Base-by-base conservation (phyloP, 192 early-diverging fungal species). In the Pilaira anomala region DNA sequence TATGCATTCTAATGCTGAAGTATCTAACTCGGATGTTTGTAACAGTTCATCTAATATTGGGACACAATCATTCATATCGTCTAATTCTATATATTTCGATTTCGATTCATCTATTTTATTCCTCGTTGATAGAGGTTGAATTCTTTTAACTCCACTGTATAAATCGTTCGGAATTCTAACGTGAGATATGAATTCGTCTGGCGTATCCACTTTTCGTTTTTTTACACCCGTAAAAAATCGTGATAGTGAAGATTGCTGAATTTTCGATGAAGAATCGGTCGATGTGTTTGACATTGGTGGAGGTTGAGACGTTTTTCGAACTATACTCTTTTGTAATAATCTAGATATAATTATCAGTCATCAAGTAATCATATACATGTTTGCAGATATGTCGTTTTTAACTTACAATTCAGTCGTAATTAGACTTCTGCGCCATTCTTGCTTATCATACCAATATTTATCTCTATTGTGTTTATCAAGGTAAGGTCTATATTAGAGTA, bases 1-100 rank as follows among this genome's bases (percentile, higher is more conserved):
- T 13, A 85, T 69, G 0, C 83, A 80, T 36, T 85, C 78, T 42
- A 85, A 63, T n/a, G 69, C 58, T 4, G 66, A 66, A 22, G 3
- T 6, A 12, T 46, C n/a, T 13, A 9, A 3, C 44, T 36, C 7
- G 11, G 1, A 33, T 9, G 12, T 12, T 28, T 33, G 14, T 6
- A 67, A 30, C n/a, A 59, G 30, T 2, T 64, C 33, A 12, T 66
- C 60, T 1, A 76, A 25, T 11, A 55, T 42, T 3, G 59, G 18
- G 8, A 58, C 3, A 26, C 63, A 69, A 0, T 68, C 72, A 26
- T 44, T 62, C 52, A 77, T 73, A 46, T 69, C 46, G 1, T 40
- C 11, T 13, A 77, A 24, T 60, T 77, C 67, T 18, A 54, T 58
- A 40, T 67, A 77, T 4, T 46, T 22, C 14, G 33, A 45, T 21